phyloP scores from a whole-genome alignment of 306 rosid genomes.

The Quercus engelmannii region DNA sequence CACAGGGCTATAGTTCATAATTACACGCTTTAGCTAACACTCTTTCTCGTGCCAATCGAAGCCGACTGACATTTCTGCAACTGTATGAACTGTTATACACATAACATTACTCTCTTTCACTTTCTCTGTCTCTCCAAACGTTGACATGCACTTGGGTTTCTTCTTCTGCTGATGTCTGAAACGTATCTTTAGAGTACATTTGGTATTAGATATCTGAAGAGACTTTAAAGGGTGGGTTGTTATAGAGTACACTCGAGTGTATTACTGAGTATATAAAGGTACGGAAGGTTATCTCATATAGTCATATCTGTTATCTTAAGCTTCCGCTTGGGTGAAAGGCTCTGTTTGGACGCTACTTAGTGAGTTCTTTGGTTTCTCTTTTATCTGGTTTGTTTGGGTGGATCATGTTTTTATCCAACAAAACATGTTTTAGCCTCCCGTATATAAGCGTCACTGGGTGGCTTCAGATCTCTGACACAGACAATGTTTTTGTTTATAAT shows the following conservation, averaged over 20 bases:
- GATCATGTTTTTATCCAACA: slow-evolving; percentile 36
- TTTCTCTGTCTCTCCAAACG: slow-evolving; percentile 33
- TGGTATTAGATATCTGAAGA: slow-evolving; percentile 31
- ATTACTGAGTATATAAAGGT: background rate
- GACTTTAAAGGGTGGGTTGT: background rate
- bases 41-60: slow-evolving; percentile 17
- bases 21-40: slow-evolving; percentile 16
- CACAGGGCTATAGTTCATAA: slow-evolving; percentile 26
- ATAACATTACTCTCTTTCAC: background rate
- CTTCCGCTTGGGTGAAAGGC: no score
- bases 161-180: slow-evolving; percentile 35
- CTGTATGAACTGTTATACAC: background rate
- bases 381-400: background rate
- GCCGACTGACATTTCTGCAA: slow-evolving; percentile 34
- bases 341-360: background rate
- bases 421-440: slow-evolving; percentile 34
- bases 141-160: slow-evolving; percentile 61
- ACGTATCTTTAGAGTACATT: slow-evolving; percentile 49
- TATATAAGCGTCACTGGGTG: slow-evolving; percentile 39
- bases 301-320: no score
- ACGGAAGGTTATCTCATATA: background rate
- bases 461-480: slow-evolving; percentile 35
- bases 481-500: background rate
- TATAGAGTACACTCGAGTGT: slow-evolving; percentile 2
- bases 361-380: background rate